phyloP scores from a whole-genome alignment of 2,329 filamentous ascomycete genomes.

The Nemania serpens region DNA sequence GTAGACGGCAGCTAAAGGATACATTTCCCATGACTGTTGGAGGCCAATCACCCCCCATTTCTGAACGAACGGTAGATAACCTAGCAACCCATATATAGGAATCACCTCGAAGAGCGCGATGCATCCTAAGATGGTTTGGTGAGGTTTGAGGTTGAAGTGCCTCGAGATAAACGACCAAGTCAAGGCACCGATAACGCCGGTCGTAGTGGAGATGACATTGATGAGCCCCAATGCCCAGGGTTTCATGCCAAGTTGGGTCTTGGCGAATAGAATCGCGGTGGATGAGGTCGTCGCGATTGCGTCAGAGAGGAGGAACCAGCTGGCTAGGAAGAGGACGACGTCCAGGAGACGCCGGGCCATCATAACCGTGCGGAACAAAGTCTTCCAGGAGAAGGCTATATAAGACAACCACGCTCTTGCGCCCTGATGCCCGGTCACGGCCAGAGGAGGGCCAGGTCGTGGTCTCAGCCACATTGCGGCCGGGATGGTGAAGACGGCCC shows the following conservation, averaged over 20 bases:
- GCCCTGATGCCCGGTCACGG: conserved; percentile 47
- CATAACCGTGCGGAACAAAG: conserved; percentile 77
- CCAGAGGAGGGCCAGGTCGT: conserved; percentile 83
- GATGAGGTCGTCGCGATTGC: conserved; percentile 93
- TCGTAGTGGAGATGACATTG: conserved; percentile 86
- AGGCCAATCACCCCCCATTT: conserved; percentile 78
- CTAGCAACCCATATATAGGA: conserved; percentile 86
- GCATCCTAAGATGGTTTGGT: conserved; percentile 90
- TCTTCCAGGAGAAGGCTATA: conserved; percentile 82
- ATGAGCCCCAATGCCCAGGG: conserved; percentile 88
- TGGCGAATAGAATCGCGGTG: conserved; percentile 93
- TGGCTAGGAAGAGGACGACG: conserved; percentile 77
- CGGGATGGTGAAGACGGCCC: conserved; percentile 89
- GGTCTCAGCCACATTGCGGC: conserved; percentile 85
- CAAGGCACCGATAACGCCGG: conserved; percentile 86
- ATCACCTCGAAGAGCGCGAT: conserved; percentile 91
- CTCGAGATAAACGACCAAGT: conserved; percentile 83
- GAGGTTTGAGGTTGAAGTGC: conserved; percentile 70
- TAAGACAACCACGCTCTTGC: conserved; percentile 67
- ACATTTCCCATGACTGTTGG: conserved; percentile 98
- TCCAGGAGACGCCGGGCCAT: conserved; percentile 75
- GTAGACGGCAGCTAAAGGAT: conserved; percentile 85
- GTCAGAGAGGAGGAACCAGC: conserved; percentile 95
- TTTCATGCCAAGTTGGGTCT: conserved; percentile 88
- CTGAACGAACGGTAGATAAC: conserved; percentile 81